Evolutionary conservation across 179 eudicot genomes (phyloP).

Genomic region (Spergularia azorica): DNA sequence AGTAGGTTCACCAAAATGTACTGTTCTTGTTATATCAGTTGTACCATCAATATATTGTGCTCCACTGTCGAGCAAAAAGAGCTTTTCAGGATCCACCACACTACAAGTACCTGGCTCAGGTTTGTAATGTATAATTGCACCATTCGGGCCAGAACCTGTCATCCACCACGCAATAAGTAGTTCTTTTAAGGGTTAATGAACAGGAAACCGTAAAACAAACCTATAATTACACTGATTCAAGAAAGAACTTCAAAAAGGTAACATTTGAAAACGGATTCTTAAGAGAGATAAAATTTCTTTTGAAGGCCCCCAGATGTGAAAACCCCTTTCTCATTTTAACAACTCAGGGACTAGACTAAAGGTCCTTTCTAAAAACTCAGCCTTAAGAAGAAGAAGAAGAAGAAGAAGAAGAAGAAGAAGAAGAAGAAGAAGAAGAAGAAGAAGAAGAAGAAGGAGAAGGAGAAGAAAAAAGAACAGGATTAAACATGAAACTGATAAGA

Average conservation of each 20-base stretch:
- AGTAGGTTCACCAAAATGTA: constrained; percentile 91
- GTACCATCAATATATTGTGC: constrained; percentile 98
- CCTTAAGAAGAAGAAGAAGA: background rate
- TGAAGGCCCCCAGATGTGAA: too few relatives aligned
- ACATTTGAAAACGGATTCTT: background rate
- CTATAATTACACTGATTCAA: background rate
- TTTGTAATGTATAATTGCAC: constrained; percentile 95
- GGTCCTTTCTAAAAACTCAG: too few relatives aligned
- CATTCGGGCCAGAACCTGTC: constrained; percentile 80
- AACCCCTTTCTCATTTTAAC: background rate
- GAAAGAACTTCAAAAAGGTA: background rate
- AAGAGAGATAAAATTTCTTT: background rate
- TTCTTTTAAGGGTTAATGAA: background rate
- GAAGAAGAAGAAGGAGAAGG: too few relatives aligned
- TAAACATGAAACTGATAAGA: background rate
- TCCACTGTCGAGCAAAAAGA: constrained; percentile 91
- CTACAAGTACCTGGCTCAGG: constrained; percentile 86
- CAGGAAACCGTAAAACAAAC: constrained; percentile 7
- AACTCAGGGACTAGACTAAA: background rate
- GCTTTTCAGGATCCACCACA: constrained; percentile 59
- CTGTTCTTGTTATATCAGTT: constrained; percentile 94
- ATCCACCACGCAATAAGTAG: constrained; percentile 24
- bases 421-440: too few relatives aligned
- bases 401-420: too few relatives aligned
- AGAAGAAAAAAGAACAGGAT: background rate